Base-by-base conservation (phyloP, 2,329 filamentous ascomycete species). In the Talaromyces albobiverticillius region DNA sequence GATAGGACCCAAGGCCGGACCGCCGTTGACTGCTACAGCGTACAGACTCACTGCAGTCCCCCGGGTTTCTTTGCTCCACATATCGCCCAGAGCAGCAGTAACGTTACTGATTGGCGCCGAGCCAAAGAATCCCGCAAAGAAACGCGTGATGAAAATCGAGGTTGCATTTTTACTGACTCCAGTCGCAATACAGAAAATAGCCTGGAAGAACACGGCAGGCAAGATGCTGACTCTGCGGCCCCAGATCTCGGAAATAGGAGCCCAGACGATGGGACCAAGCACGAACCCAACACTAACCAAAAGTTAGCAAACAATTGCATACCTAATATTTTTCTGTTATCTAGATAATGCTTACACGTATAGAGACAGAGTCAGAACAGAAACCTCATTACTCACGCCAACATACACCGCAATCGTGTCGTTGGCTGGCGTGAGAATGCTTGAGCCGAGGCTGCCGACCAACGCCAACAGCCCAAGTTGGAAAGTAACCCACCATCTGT, bases 391-490 rank as follows among this genome's bases (percentile, higher is more conserved):
- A 8, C 52, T 54, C 25, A 54, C 52, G 9, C 68, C 67, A 23
- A 76, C 54, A 49, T 80, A 73, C 29, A 62, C 55, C 2, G 75
- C 69, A 34, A 83, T 75, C 1, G 60, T 65, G 3, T 65, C 46
- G 43, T 75, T 70, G 1, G 77, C 80, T 0, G 79, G 75, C 2
- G 78, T 68, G 36, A 79, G 76, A 53, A 82, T 79, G 16, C 76
- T 78, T 5, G 76, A 79, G 3, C 76, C 79, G 46, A 80, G 61
- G 56, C 73, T 77, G 14, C 76, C 77, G 8, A 71, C 67, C n/a
- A 81, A 62, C 1, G 80, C 79, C 14, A 82, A 66, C 68, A 81
- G 70, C 22, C 76, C 73, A 31, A 82, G 61, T 49, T 78, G 71
- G 16, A 79, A 68, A 0, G 79, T 80, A 48, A 81, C 67, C 67